Percentiles rank a stretch among this genome's conserved stretches.
These are phyloP conservation scores for Dendrothele bispora DNA, from an alignment of 768 basidiomycete genomes.

Conservation along the genomic window DNA sequence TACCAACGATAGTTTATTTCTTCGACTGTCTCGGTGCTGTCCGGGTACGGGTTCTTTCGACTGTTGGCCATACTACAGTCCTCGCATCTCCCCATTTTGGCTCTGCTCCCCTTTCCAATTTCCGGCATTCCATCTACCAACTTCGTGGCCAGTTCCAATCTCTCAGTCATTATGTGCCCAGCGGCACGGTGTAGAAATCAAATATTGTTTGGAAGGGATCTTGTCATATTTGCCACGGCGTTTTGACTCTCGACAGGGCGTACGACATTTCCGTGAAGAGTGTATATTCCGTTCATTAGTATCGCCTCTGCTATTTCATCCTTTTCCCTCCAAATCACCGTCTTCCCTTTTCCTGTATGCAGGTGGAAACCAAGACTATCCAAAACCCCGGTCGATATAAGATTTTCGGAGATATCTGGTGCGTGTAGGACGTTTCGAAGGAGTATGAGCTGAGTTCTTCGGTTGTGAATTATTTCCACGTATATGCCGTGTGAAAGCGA, in stretches of 20 bases:
- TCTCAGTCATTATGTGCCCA: slow-evolving; percentile 1
- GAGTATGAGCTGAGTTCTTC: background rate
- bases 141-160: background rate
- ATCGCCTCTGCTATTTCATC: background rate
- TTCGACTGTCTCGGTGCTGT: background rate
- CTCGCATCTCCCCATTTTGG: background rate
- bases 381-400: slow-evolving; percentile 8
- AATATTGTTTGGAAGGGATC: background rate
- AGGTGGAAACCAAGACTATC: background rate
- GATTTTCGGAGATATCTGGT: slow-evolving; percentile 11
- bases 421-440: slow-evolving; percentile 11
- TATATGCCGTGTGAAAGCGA: too few relatives aligned
- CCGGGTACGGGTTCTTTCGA: background rate
- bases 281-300: background rate
- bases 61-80: background rate
- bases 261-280: background rate
- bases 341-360: background rate
- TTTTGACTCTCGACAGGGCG: background rate
- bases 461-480: background rate
- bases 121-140: slow-evolving; percentile 1
- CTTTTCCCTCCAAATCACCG: background rate
- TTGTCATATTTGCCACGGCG: background rate
- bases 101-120: background rate
- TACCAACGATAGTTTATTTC: background rate
- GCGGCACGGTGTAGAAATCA: slow-evolving; percentile 1